Evolutionary conservation across 1,284 basidiomycete species (phyloP).

Genomic region (Papiliotrema fonsecae): DNA sequence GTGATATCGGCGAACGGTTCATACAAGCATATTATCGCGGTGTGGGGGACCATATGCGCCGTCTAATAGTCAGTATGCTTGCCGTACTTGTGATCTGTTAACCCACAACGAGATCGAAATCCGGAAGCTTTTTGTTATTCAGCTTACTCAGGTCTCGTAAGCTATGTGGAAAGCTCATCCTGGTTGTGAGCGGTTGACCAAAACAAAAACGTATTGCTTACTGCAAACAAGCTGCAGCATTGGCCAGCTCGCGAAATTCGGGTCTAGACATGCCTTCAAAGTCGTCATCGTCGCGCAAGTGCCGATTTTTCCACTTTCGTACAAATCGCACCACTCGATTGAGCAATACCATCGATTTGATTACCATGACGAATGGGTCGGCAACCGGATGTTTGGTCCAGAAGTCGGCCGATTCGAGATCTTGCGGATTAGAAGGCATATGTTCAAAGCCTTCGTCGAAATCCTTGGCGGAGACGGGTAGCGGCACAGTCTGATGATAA

Average conservation of each 20-base stretch:
- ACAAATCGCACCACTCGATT: slow-evolving; percentile 38
- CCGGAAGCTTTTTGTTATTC: slow-evolving; percentile 21
- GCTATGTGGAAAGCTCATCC: slow-evolving; percentile 38
- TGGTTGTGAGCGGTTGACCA: slow-evolving; percentile 9
- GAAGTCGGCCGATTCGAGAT: slow-evolving; percentile 42
- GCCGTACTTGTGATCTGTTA: neutral
- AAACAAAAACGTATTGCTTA: slow-evolving; percentile 8
- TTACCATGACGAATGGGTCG: slow-evolving; percentile 39
- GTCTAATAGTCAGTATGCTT: slow-evolving; percentile 11
- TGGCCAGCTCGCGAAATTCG: slow-evolving; percentile 45
- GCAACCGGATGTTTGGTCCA: slow-evolving; percentile 43
- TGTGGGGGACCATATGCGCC: slow-evolving; percentile 40
- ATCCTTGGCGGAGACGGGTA: slow-evolving; percentile 35
- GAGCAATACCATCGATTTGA: slow-evolving; percentile 33
- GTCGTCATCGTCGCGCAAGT: slow-evolving; percentile 39
- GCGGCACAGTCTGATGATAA: slow-evolving; percentile 22
- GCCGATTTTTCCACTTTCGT: slow-evolving; percentile 43
- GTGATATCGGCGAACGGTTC: slow-evolving; percentile 44
- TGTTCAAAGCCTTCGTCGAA: slow-evolving; percentile 27
- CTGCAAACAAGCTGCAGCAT: slow-evolving; percentile 41
- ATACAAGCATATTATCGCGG: slow-evolving; percentile 42
- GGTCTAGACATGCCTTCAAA: slow-evolving; percentile 39
- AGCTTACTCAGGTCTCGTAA: slow-evolving; percentile 25
- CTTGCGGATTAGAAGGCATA: slow-evolving; percentile 44
- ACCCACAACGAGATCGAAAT: slow-evolving; percentile 39